Percentiles rank a stretch among this genome's conserved stretches.
phyloP scores from a whole-genome alignment of 169 alveolate genomes.

The Besnoitia besnoiti region DNA sequence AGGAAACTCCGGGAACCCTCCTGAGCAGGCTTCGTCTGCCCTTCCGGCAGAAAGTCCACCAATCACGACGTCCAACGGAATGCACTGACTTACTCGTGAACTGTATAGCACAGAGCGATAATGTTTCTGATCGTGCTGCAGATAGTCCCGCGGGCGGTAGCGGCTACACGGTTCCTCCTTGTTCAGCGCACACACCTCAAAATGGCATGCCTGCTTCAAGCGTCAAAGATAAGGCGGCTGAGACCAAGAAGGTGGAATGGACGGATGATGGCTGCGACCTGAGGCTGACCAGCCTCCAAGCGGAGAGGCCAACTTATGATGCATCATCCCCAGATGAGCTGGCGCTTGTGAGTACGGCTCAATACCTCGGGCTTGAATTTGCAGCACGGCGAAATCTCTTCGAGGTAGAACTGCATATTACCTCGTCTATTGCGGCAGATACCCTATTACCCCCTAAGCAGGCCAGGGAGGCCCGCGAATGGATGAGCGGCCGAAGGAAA shows the following conservation, averaged over 20 bases:
- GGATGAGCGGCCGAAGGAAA: neutral
- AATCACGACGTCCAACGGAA: too few species aligned
- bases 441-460: neutral
- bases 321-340: constrained; percentile 89
- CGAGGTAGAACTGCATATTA: neutral
- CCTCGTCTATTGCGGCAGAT: neutral
- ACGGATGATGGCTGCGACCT: neutral
- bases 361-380: constrained; percentile 69
- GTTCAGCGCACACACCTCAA: too few species aligned
- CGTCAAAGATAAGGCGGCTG: neutral
- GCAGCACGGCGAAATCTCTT: neutral
- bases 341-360: constrained; percentile 82
- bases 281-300: neutral
- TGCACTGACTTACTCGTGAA: too few species aligned
- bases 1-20: too few species aligned
- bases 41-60: too few species aligned
- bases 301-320: constrained; percentile 70
- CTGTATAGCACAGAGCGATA: too few species aligned
- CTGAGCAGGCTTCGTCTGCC: too few species aligned
- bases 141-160: too few species aligned
- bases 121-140: too few species aligned
- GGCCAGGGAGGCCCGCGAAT: neutral
- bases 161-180: too few species aligned
- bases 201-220: too few species aligned
- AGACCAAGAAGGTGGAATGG: too few species aligned